Conservation (phyloP, 257 asterid species). For the Phtheirospermum japonicum region DNA sequence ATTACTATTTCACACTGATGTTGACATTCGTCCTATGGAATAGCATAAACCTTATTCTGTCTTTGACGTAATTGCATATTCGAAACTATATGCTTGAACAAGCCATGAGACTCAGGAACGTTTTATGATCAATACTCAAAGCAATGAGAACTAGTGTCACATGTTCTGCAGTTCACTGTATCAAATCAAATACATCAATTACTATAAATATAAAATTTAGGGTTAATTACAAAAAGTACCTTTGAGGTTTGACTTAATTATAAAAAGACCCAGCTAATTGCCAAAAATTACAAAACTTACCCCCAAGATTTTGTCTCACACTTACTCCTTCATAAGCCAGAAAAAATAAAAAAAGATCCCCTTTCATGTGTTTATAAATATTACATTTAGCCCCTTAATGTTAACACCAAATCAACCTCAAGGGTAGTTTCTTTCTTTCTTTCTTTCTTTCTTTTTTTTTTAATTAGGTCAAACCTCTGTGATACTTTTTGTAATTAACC, state of each 20-base stretch:
- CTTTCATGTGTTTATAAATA: no score
- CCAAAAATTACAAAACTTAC: no score
- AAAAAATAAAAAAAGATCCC: no score
- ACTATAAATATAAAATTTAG: slow-evolving; percentile 6
- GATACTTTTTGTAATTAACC: background rate
- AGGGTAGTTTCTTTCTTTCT: no score
- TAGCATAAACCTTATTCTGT: background rate
- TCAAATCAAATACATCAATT: slow-evolving; percentile 5
- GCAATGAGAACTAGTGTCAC: background rate
- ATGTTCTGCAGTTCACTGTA: background rate
- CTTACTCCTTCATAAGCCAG: no score
- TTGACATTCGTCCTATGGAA: background rate
- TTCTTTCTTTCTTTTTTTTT: background rate
- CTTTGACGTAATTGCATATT: slow-evolving; percentile 1
- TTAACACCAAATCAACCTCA: no score
- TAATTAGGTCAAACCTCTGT: background rate
- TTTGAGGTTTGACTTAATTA: background rate
- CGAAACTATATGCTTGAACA: background rate
- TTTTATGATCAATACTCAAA: no score
- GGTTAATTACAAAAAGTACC: background rate
- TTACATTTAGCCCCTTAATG: no score
- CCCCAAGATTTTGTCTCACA: no score
- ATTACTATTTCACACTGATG: slow-evolving; percentile 4
- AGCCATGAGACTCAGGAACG: no score
- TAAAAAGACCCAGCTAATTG: no score